Percentiles rank a stretch among this genome's conserved stretches.
Conservation (phyloP, 1,284 basidiomycete genomes). For the Athelia sp. region DNA sequence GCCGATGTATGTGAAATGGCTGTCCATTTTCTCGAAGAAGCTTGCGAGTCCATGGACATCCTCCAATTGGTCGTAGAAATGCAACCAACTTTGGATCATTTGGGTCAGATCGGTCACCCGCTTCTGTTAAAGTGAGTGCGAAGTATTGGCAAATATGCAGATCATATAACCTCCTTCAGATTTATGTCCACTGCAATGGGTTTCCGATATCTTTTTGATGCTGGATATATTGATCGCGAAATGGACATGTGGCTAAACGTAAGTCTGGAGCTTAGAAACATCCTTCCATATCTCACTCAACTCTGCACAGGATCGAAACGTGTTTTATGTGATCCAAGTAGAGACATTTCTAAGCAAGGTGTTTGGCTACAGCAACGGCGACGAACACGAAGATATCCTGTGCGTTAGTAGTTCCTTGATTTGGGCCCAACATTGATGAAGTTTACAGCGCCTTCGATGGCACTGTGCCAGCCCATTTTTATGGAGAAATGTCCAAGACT, state of each 20-base stretch:
- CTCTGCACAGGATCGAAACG: constrained; percentile 69
- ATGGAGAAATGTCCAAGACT: constrained; percentile 96
- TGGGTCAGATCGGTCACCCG: constrained; percentile 89
- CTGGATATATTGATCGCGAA: constrained; percentile 90
- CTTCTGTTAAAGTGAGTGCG: constrained; percentile 75
- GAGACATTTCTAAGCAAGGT: constrained; percentile 82
- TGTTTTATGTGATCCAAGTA: constrained; percentile 82
- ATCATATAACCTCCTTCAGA: constrained; percentile 33
- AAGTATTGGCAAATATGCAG: constrained; percentile 4
- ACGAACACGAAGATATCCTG: constrained; percentile 66
- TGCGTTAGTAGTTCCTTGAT: constrained; percentile 23
- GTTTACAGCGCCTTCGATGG: constrained; percentile 64
- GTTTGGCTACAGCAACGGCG: constrained; percentile 53
- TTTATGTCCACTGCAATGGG: constrained; percentile 95
- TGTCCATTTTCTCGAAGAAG: constrained; percentile 85
- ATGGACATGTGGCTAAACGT: constrained; percentile 96
- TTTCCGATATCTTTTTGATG: constrained; percentile 87
- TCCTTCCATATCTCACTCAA: constrained; percentile 8
- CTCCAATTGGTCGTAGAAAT: constrained; percentile 91
- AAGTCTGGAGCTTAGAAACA: constrained; percentile 21
- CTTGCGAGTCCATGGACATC: constrained; percentile 79
- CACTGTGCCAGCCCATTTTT: constrained; percentile 92
- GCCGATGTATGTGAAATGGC: constrained; percentile 88
- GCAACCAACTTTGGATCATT: constrained; percentile 91
- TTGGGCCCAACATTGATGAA: background rate